A percentile compares a stretch with the other conserved stretches of the same genome.
phyloP scores from a whole-genome alignment of 768 basidiomycete species.

The Agaricus blazei region DNA sequence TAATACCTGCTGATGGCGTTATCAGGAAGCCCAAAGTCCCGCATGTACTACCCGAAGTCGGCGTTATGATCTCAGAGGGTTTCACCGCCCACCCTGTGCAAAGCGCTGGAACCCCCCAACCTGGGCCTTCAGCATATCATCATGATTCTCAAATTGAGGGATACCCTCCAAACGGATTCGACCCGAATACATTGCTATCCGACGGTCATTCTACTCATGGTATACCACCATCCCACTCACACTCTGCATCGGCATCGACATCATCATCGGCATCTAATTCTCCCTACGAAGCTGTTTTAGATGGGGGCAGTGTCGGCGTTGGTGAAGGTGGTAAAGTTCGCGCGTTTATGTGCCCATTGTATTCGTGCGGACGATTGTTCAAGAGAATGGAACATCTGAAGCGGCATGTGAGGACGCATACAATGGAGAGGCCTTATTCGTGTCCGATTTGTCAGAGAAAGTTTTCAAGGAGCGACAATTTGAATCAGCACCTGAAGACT shows the following conservation, averaged over 20 bases:
- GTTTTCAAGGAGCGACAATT: conserved; percentile 87
- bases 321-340: conserved; percentile 48
- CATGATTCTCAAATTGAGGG: conserved; percentile 18
- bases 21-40: conserved; percentile 25
- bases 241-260: background rate
- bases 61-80: conserved; percentile 26
- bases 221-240: no score
- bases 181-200: background rate
- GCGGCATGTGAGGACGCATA: conserved; percentile 84
- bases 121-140: conserved; percentile 13
- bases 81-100: conserved; percentile 15
- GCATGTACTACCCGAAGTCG: conserved; percentile 24
- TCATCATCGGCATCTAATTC: conserved; percentile 5
- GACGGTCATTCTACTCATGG: background rate
- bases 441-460: conserved; percentile 73
- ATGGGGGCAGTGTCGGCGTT: conserved; percentile 19
- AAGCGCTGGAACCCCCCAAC: conserved; percentile 4
- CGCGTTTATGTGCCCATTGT: conserved; percentile 78
- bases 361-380: conserved; percentile 80
- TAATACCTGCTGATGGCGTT: conserved; percentile 29
- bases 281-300: conserved; percentile 18
- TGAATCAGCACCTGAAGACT: conserved; percentile 81
- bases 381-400: conserved; percentile 92
- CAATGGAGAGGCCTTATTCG: conserved; percentile 79
- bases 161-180: conserved; percentile 26